Conservation (phyloP, 768 basidiomycete genomes). For the Lactarius sp. region DNA sequence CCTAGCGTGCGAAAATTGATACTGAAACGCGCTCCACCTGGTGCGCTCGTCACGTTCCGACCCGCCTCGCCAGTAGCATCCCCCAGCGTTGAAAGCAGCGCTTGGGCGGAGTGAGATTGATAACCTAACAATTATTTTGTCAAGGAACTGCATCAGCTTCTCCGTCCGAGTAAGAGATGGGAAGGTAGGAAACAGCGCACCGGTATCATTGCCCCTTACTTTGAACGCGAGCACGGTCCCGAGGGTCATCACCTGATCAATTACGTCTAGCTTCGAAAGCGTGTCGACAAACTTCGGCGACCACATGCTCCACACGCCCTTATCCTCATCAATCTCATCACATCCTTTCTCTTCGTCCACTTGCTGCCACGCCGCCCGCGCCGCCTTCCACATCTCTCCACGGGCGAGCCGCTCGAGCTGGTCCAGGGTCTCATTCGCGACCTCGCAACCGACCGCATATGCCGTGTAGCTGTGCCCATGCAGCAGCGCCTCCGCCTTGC, state of each 20-base stretch:
- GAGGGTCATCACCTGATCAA: constrained; percentile 79
- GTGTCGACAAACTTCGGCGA: constrained; percentile 60
- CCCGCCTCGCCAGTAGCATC: constrained; percentile 27
- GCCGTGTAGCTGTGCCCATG: constrained; percentile 95
- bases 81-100: constrained; percentile 50
- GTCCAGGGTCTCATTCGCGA: constrained; percentile 75
- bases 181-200: constrained; percentile 35
- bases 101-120: constrained; percentile 57
- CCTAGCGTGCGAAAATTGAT: constrained; percentile 89
- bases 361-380: constrained; percentile 54
- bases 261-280: constrained; percentile 50
- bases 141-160: neutral
- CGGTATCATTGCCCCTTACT: constrained; percentile 48
- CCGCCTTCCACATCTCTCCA: constrained; percentile 54
- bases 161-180: neutral
- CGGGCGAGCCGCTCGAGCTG: constrained; percentile 49
- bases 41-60: constrained; percentile 37
- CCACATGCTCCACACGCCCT: constrained; percentile 85
- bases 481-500: constrained; percentile 80
- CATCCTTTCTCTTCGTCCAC: constrained; percentile 16
- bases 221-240: constrained; percentile 80
- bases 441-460: constrained; percentile 87
- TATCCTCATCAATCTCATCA: constrained; percentile 10
- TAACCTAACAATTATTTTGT: constrained; percentile 37
- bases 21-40: constrained; percentile 55